Evolutionary conservation across 306 rosid species (phyloP), one percentile per base, ranked within the genome.

Genomic region (Ziziphus jujuba): DNA sequence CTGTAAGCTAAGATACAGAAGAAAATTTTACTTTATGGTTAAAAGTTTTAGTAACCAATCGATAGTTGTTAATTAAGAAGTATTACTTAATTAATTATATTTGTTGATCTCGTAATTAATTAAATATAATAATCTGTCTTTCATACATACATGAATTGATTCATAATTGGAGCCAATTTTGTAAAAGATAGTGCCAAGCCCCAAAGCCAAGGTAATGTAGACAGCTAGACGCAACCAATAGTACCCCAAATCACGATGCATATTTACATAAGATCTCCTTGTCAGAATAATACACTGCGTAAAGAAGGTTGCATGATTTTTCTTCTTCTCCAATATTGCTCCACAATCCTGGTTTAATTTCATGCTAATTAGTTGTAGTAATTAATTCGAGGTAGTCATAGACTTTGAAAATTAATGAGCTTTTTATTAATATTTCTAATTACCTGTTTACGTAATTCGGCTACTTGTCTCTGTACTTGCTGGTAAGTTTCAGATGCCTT

Each of bases 231-330:
- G 89, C 35, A 89, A 24, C 92, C 90, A 87, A 64, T 87, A 84
- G 51, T 89, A 87, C 59, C 96, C 92, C 22, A 63, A n/a, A 67
- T 89, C 90, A 0, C 92, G 84, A 36, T 49, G 53, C 96, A 89
- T 87, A 22, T 89, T 87, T 63, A 87, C n/a, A 9, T 72, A 79
- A 13, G 92, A 89, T 74, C 92, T 84, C 62, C 60, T 79, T 2
- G 90, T 84, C 11, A 89, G 86, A 53, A 84, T 63, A 1, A 63
- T 7, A 59, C 84, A 78, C 9, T 89, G 92, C 2, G 67, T 84
- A 1, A 55, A n/a, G 72, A 87, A 89, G 13, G 67, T 71, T 34
- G 90, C 90, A 40, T 71, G 92, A 2, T 28, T 61, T 71, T 59
- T 77, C 64, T 73, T 77, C 63, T 72, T 81, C 77, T 74, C 83